Percentiles rank a stretch among this genome's conserved stretches.
Conservation (phyloP, 192 early-diverging fungal species). For the Coemansia sp. region DNA sequence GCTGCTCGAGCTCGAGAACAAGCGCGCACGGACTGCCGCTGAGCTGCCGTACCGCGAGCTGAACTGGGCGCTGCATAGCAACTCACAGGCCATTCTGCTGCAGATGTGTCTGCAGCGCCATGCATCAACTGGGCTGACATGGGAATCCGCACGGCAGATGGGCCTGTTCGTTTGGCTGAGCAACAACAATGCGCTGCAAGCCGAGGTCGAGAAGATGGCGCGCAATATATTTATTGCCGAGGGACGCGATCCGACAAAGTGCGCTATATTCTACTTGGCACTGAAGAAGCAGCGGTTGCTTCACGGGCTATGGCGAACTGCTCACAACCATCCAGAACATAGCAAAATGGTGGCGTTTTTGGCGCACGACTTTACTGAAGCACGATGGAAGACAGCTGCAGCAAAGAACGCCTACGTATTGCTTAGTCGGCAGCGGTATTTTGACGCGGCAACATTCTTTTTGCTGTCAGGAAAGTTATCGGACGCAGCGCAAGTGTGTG, state of each 20-base stretch:
- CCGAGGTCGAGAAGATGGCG: constrained; percentile 82
- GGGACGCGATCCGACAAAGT: constrained; percentile 82
- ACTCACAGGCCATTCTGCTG: constrained; percentile 70
- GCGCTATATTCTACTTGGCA: constrained; percentile 87
- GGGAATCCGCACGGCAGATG: constrained; percentile 77
- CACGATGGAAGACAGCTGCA: constrained; percentile 90
- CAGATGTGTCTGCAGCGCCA: constrained; percentile 36
- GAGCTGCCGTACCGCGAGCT: constrained; percentile 66
- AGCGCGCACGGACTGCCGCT: constrained; percentile 42
- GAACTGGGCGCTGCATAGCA: constrained; percentile 84
- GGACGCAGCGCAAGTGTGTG: constrained; percentile 91
- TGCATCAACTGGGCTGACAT: constrained; percentile 64
- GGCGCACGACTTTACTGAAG: constrained; percentile 85
- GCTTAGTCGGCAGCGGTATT: constrained; percentile 89
- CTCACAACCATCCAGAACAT: constrained; percentile 80
- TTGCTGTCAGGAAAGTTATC: constrained; percentile 80
- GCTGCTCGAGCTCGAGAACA: constrained; percentile 58
- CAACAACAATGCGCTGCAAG: constrained; percentile 64
- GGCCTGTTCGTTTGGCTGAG: constrained; percentile 88
- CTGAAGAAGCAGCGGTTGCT: constrained; percentile 88
- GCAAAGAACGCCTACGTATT: constrained; percentile 99
- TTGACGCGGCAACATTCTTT: constrained; percentile 95
- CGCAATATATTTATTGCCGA: constrained; percentile 77
- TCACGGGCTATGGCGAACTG: constrained; percentile 86
- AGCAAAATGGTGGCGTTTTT: constrained; percentile 87